Conservation (phyloP, 202 grass and related monocot species). For the Brachypodium distachyon region DNA sequence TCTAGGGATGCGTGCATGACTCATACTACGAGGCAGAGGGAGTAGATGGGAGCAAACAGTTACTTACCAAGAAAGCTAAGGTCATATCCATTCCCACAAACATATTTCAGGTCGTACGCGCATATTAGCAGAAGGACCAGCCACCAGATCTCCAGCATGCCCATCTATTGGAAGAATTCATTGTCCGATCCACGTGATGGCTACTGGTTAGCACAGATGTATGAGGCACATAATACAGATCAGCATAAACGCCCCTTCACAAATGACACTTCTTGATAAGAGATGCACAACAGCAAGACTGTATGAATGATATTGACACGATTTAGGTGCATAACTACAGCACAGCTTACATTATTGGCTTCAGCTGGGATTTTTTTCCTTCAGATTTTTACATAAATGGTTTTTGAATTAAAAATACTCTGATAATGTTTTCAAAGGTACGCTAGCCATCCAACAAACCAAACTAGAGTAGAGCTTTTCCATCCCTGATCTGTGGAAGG, state of each 20-base stretch:
- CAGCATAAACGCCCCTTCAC: background rate
- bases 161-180: background rate
- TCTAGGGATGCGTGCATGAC: no score
- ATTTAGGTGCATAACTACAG: background rate
- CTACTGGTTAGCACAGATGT: background rate
- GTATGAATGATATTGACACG: background rate
- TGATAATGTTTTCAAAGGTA: background rate
- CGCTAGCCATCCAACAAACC: background rate
- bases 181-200: background rate
- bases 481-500: no score
- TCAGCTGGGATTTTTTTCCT: background rate
- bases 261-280: constrained; percentile 7
- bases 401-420: background rate
- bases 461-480: background rate
- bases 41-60: no score
- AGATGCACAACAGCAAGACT: background rate
- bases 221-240: background rate
- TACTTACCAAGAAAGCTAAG: background rate
- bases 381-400: background rate
- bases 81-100: background rate
- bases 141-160: background rate
- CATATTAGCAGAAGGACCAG: background rate
- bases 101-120: background rate
- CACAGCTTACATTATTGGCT: background rate
- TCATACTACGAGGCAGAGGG: no score